A percentile compares a stretch with the other conserved stretches of the same genome.
Conservation (phyloP, 73 alveolate species). For the Blepharisma stoltei region DNA sequence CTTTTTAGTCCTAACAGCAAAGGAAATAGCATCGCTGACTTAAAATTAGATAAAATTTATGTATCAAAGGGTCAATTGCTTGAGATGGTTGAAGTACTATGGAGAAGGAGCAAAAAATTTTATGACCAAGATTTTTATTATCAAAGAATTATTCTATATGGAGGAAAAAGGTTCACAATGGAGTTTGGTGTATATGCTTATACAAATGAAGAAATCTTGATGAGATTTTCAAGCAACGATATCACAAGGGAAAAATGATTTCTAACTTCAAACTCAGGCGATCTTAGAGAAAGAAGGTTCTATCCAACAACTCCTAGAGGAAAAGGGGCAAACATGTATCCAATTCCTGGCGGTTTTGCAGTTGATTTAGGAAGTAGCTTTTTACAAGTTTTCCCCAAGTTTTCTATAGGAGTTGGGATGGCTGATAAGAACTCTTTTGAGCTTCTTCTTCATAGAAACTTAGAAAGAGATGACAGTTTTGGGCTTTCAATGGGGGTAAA, state of each 20-base stretch:
- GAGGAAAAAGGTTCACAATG: too few species aligned
- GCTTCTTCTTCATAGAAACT: constrained; percentile 6
- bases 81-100: too few species aligned
- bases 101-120: too few species aligned
- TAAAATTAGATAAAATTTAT: too few species aligned
- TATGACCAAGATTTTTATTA: too few species aligned
- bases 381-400: background rate
- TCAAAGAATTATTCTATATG: too few species aligned
- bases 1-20: too few species aligned
- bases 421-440: constrained; percentile 17
- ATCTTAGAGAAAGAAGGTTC: background rate
- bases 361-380: background rate
- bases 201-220: too few species aligned
- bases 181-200: too few species aligned
- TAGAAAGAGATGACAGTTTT: constrained; percentile 2
- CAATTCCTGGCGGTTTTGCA: background rate
- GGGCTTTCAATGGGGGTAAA: background rate
- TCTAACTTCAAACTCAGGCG: constrained; percentile 1
- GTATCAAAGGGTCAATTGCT: too few species aligned
- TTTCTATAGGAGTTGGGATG: constrained; percentile 14
- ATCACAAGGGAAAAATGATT: background rate
- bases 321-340: constrained; percentile 1
- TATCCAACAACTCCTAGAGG: background rate
- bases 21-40: too few species aligned
- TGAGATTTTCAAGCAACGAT: too few species aligned